Base-by-base conservation (phyloP, 768 basidiomycete genomes). In the Punctularia strigosozonata region DNA sequence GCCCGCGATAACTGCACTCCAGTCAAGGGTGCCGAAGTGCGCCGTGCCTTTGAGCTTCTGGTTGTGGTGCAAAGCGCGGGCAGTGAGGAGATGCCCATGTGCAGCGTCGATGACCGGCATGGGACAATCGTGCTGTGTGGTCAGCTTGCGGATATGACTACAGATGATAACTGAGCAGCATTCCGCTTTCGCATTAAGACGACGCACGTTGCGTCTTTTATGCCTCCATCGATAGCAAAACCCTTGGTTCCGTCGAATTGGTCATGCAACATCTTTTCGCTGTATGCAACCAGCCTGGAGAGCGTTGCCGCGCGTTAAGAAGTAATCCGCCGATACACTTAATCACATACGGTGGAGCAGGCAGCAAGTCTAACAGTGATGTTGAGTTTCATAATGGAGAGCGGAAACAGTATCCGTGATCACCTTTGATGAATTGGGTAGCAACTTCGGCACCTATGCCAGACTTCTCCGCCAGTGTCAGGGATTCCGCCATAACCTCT, bases 161-260 rank as follows among this genome's bases (percentile, higher is more conserved):
- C 15, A 31, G 20, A 40, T 22, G 7, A 41, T 18, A 41, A 31
- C 30, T 46, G 28, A 44, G 22, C 25, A 38, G 37, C 6, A 6
- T 20, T 6, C 22, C 12, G n/a, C 20, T 24, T 37, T 32, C 26
- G 34, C 5, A 33, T 21, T 8, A 18, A 17, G 2, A 5, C 23
- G 22, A 63, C 70, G 32, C 51, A 78, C 69, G 71, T 58, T 0
- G 85, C 80, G 51, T 91, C 89, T 51, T 89, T 89, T 50, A 94
- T 76, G 14, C 87, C 90, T n/a, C 84, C 84, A 33, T 85, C 78
- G 36, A 91, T 73, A 10, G 77, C 63, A 54, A 94, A 91, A 12
- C 88, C 90, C 14, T 60, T 63, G 6, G 68, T 63, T 17, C 75
- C 83, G 41, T 86, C 80, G 51, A 90, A 92, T 24, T 71, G 63